Evolutionary conservation across 441 rosid genomes (phyloP), one percentile per base, ranked within the genome.

Genomic region (Geranium incanum): DNA sequence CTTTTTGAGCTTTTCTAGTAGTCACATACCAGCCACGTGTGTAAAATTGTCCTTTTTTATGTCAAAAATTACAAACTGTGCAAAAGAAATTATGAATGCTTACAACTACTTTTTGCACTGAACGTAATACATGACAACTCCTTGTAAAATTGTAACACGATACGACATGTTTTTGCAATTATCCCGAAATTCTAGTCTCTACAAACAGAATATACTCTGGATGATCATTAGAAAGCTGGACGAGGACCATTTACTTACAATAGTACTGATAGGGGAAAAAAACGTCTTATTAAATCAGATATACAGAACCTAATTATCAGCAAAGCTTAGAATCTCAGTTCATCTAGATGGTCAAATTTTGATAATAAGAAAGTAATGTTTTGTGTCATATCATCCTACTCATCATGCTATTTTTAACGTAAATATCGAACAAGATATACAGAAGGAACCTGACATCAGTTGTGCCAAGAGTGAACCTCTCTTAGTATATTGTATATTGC

Each of bases 301-400:
- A 28, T 63, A 28, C n/a, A 21, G 13, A 63, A 63, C n/a, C 7
- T 1, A 63, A 63, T 23, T 23, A 63, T 23, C 12, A 21, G 36
- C 66, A 16, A 59, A 16, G 62, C 62, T n/a, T 55, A 55, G 62
- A 55, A 55, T 55, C 18, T 18, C 62, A 55, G 62, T 55, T n/a
- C 6, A 55, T 15, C 19, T 28, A 28, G 21, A 55, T 55, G 63
- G 63, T 57, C 63, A 16, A 57, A 4, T 57, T 57, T n/a, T 57
- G 21, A 57, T 19, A 15, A 57, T 7, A 15, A 57, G 23, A 57
- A 57, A 15, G 9, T 57, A 21, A 57, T 57, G 19, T 57, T 57
- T 57, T 57, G 63, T 57, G 63, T 57, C 63, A 57, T 21, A 57
- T 57, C 16, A 57, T n/a, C 6, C 21, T 28, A 57, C 21, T 57